Percentiles rank a stretch among this genome's conserved stretches.
These are phyloP conservation scores for Ambrosiella xylebori DNA, from an alignment of 2,329 filamentous ascomycete species.

Conservation along the genomic window DNA sequence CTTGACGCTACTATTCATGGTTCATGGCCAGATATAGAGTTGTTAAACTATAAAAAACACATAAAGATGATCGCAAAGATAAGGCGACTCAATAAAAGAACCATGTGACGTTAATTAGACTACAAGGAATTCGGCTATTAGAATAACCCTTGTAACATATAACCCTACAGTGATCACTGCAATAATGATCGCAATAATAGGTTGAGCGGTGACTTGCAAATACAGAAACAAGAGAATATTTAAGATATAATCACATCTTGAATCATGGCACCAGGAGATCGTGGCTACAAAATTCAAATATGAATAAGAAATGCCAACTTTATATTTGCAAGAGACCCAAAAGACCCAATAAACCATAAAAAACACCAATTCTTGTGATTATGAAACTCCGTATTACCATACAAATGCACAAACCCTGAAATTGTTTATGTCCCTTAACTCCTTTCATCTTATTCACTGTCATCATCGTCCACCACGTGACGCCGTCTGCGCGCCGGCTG, in stretches of 20 bases:
- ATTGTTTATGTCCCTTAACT: background rate
- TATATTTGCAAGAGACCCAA: background rate
- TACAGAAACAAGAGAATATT: too few species aligned
- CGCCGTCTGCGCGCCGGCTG: constrained; percentile 35
- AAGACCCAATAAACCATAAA: background rate
- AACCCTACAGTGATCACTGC: background rate
- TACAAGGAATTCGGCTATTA: too few species aligned
- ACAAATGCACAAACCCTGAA: background rate
- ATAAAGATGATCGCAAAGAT: background rate
- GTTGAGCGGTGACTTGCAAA: too few species aligned
- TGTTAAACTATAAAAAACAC: background rate
- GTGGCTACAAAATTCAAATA: too few species aligned
- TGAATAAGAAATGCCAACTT: background rate
- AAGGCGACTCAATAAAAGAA: background rate
- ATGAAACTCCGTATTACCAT: background rate
- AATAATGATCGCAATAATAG: too few species aligned
- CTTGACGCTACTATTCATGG: background rate
- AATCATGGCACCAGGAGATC: too few species aligned
- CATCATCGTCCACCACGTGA: constrained; percentile 37
- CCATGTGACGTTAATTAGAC: background rate
- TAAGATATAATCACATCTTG: too few species aligned
- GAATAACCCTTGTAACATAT: background rate
- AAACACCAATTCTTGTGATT: background rate
- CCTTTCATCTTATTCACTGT: constrained; percentile 31
- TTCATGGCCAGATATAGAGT: background rate